phyloP scores from a whole-genome alignment of 2,329 filamentous ascomycete genomes.

The Fusarium tuaranense region DNA sequence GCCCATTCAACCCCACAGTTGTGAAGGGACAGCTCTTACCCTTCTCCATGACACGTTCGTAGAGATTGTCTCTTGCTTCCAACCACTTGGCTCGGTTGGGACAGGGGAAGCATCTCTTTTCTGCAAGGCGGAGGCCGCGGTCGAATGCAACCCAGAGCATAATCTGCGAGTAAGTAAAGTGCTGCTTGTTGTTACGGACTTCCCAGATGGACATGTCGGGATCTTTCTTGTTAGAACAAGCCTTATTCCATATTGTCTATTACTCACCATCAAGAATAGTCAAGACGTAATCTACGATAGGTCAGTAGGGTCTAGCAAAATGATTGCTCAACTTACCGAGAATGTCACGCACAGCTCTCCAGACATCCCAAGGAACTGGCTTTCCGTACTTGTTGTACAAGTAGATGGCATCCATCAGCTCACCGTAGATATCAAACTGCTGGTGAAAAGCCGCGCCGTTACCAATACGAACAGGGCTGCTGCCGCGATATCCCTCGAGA shows the following conservation, averaged over 20 bases:
- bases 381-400: constrained; percentile 85
- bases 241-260: rapidly evolving
- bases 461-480: constrained; percentile 79
- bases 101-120: constrained; percentile 81
- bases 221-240: constrained; percentile 50
- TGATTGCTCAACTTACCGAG: constrained; percentile 54
- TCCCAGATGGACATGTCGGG: constrained; percentile 90
- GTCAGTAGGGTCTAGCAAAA: background rate
- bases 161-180: constrained; percentile 85
- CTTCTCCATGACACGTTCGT: constrained; percentile 82
- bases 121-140: constrained; percentile 77
- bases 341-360: constrained; percentile 77
- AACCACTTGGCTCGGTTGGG: constrained; percentile 77
- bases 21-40: constrained; percentile 47
- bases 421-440: constrained; percentile 84
- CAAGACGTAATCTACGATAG: constrained; percentile 70
- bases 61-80: constrained; percentile 73
- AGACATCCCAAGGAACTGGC: constrained; percentile 81
- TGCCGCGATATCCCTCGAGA: constrained; percentile 78
- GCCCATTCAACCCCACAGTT: background rate
- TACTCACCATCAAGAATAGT: constrained; percentile 69
- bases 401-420: constrained; percentile 82
- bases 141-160: constrained; percentile 88
- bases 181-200: constrained; percentile 79
- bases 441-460: constrained; percentile 82